Base-by-base conservation (phyloP, 2,329 filamentous ascomycete species). In the Metarhizium anisopliae region DNA sequence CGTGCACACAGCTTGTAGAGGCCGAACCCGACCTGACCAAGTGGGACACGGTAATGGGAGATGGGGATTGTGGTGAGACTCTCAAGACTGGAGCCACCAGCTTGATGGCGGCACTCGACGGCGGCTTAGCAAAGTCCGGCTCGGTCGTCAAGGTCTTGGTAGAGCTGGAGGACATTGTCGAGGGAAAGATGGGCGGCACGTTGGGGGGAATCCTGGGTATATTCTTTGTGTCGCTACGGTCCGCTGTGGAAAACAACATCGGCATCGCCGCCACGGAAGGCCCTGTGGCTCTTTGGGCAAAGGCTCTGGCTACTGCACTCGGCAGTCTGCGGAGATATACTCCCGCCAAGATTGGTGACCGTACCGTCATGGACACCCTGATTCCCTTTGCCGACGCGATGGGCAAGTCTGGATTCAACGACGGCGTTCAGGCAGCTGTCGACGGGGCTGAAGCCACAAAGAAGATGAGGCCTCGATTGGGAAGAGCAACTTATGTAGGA, bases 401-500 rank as follows among this genome's bases (percentile, higher is more conserved):
- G 60, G 62, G 73, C 16, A 75, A 72, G 18, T 74, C 74, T 2
- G 75, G 76, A 47, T 77, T 87, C 53, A 75, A 78, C 3, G 74
- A 74, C 8, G 83, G 79, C 1, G 82, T 86, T 8, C 69, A 73
- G 56, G 82, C 82, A 1, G 86, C 85, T 0, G 72, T 80, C 8
- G 69, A 75, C 47, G 85, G 84, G 6, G 79, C 84, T 4, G 80
- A 85, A 64, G 76, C 74, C 6, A 89, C 86, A 4, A 85, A 79
- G 68, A 80, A 73, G 30, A 81, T 89, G 77, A 80, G 76, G 68
- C 83, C 86, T 7, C 82, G 75, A 61, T 71, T 89, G 32, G 86
- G 86, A 2, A 74, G 86, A 53, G 85, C 85, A 11, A 86, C 86
- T 0, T 89, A 89, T 62, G 81, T 89, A 3, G 84, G 80, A 5